Conservation (phyloP, 2,329 filamentous ascomycete genomes). For the Ophiostoma sp. region DNA sequence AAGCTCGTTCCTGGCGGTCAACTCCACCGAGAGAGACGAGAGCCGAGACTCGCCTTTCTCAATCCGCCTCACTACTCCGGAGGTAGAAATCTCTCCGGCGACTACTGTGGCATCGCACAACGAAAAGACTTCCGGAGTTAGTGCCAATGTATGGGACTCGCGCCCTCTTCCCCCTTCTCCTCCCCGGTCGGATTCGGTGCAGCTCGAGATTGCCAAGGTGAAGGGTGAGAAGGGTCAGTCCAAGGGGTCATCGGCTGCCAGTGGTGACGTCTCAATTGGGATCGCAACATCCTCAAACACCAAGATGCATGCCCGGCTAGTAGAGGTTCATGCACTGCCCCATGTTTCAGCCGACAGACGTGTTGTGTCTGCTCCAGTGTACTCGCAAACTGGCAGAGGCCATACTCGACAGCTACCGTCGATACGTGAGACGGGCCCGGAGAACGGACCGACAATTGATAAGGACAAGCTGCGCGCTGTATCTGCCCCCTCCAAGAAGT, state of each 20-base stretch:
- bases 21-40: slow-evolving; percentile 24
- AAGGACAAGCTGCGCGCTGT: slow-evolving; percentile 41
- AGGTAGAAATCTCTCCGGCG: slow-evolving; percentile 16
- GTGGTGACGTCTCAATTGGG: background rate
- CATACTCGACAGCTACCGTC: slow-evolving; percentile 41
- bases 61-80: slow-evolving; percentile 37
- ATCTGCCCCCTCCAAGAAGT: slow-evolving; percentile 41
- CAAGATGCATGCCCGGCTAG: slow-evolving; percentile 16
- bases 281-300: slow-evolving; percentile 16
- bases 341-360: slow-evolving; percentile 38
- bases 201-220: slow-evolving; percentile 29
- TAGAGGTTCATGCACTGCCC: slow-evolving; percentile 7
- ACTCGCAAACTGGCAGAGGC: slow-evolving; percentile 38
- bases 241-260: background rate
- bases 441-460: slow-evolving; percentile 28
- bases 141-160: slow-evolving; percentile 38
- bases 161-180: slow-evolving; percentile 49
- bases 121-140: slow-evolving; percentile 13
- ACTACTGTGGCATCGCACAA: background rate
- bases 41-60: slow-evolving; percentile 41
- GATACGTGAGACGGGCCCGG: slow-evolving; percentile 43
- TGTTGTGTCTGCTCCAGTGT: slow-evolving; percentile 48
- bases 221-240: slow-evolving; percentile 20
- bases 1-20: slow-evolving; percentile 46
- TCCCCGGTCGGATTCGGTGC: slow-evolving; percentile 32